These are phyloP conservation scores for Leccinum pseudoinsigne DNA, from an alignment of 1,284 basidiomycete genomes.

Conservation along the genomic window DNA sequence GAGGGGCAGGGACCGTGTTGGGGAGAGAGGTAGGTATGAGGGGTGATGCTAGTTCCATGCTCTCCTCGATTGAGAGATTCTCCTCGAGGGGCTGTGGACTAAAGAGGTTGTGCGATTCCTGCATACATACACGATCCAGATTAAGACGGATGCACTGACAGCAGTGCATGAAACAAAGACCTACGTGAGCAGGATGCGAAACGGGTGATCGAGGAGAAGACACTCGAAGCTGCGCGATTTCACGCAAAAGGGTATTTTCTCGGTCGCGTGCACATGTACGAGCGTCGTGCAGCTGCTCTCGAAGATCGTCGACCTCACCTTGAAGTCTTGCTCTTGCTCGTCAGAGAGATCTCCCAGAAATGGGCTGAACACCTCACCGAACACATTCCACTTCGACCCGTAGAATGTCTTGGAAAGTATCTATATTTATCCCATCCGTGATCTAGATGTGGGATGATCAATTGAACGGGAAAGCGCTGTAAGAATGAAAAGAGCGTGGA, in stretches of 20 bases:
- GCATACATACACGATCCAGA: neutral
- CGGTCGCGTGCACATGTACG: conserved; percentile 16
- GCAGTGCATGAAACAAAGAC: conserved; percentile 2
- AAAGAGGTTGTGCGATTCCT: conserved; percentile 19
- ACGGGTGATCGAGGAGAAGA: conserved; percentile 1
- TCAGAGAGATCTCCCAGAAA: neutral
- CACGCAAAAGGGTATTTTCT: conserved; percentile 26
- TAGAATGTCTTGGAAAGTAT: conserved; percentile 24
- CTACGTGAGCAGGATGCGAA: conserved; percentile 7
- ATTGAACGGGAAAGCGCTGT: neutral
- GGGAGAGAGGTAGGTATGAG: conserved; percentile 40
- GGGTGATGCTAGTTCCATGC: conserved; percentile 62
- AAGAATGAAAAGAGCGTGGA: neutral
- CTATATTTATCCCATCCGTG: conserved; percentile 18
- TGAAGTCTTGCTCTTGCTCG: conserved; percentile 19
- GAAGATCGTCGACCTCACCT: conserved; percentile 26
- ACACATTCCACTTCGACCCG: conserved; percentile 39
- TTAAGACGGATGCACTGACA: neutral
- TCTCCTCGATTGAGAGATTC: conserved; percentile 41
- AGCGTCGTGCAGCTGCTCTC: conserved; percentile 25
- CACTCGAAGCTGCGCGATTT: conserved; percentile 25
- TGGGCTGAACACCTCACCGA: conserved; percentile 21
- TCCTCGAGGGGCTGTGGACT: conserved; percentile 22
- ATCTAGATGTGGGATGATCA: conserved; percentile 7
- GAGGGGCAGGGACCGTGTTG: neutral